phyloP scores from a whole-genome alignment of 1,284 basidiomycete genomes.

The Limonomyces culmigenus region DNA sequence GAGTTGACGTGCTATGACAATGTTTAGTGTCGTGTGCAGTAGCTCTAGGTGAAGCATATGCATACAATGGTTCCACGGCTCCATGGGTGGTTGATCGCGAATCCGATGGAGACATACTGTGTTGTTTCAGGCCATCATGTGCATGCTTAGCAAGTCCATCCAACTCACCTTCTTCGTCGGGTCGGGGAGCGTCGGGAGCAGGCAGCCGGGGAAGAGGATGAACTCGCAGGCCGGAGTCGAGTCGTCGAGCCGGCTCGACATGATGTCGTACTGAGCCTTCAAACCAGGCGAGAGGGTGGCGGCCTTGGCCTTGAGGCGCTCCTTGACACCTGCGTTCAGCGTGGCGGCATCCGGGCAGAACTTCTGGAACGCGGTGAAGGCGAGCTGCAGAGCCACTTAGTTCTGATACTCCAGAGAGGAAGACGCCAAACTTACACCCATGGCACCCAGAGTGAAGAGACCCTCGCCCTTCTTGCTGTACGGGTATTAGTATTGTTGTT shows the following conservation, averaged over 20 bases:
- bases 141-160: too few species aligned
- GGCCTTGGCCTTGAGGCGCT: conserved; percentile 10
- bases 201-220: conserved; percentile 11
- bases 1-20: neutral
- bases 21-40: too few species aligned
- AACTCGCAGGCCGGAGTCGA: conserved; percentile 14
- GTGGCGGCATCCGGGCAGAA: conserved; percentile 10
- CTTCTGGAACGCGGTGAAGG: conserved; percentile 11
- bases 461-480: conserved; percentile 12
- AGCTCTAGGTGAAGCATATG: too few species aligned
- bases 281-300: conserved; percentile 13
- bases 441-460: conserved; percentile 12
- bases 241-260: conserved; percentile 14
- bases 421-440: conserved; percentile 6
- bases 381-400: too few species aligned
- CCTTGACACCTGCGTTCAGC: conserved; percentile 12
- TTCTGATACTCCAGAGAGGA: too few species aligned
- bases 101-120: conserved; percentile 20
- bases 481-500: too few species aligned
- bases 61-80: neutral
- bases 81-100: conserved; percentile 16
- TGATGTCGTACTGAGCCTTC: conserved; percentile 18
- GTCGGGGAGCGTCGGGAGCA: conserved; percentile 13
- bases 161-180: conserved; percentile 14
- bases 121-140: conserved; percentile 18